These are phyloP conservation scores for Elaeis guineensis DNA, from an alignment of 176 grass and related monocot species.

Conservation along the genomic window DNA sequence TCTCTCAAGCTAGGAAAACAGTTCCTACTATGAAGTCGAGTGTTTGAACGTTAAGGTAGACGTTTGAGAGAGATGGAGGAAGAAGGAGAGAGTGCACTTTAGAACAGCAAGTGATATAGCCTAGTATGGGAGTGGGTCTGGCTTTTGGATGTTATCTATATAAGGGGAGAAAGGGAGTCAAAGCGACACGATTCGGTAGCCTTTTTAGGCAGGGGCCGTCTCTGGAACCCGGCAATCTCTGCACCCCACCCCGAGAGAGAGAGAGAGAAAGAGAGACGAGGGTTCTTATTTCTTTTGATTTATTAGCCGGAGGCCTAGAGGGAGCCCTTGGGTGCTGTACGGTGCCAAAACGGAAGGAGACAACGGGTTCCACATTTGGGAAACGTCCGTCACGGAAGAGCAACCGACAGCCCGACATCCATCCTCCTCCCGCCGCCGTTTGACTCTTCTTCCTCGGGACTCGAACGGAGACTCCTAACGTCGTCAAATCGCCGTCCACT, in stretches of 20 bases:
- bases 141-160: not conserved
- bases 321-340: not conserved
- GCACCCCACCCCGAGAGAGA: constrained; percentile 10
- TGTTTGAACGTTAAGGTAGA: constrained; percentile 2
- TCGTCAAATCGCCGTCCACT: not conserved
- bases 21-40: not conserved
- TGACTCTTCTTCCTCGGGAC: constrained; percentile 12
- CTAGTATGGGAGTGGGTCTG: too few species aligned
- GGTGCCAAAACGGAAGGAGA: constrained; percentile 14
- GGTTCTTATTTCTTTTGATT: not conserved
- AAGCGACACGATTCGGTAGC: constrained; percentile 43
- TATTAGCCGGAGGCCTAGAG: not conserved
- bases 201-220: constrained; percentile 48
- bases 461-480: not conserved
- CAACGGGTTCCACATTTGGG: constrained; percentile 19
- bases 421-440: constrained; percentile 59
- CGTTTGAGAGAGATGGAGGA: not conserved
- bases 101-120: too few species aligned
- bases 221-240: constrained; percentile 48
- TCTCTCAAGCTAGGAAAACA: not conserved
- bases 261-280: constrained; percentile 24
- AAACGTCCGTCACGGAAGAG: constrained; percentile 35
- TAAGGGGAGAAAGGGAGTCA: constrained; percentile 22
- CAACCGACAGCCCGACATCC: constrained; percentile 42
- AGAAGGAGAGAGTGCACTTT: not conserved